Conservation (phyloP, 2,329 filamentous ascomycete genomes). For the Hypocreales sp. region DNA sequence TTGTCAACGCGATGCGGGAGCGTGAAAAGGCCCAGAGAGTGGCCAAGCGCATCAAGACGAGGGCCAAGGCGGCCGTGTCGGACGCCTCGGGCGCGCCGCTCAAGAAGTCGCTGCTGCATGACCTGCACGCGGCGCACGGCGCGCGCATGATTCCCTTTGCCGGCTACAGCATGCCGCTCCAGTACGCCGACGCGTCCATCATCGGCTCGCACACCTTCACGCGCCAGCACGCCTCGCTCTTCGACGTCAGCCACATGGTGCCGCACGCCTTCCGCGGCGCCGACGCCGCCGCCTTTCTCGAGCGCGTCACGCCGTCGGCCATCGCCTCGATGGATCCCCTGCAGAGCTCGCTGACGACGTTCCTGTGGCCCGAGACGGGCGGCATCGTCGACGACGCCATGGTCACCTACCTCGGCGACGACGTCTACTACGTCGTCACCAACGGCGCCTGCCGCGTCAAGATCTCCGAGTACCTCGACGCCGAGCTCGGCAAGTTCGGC, state of each 20-base stretch:
- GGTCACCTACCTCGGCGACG: slow-evolving; percentile 61
- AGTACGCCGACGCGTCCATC: slow-evolving; percentile 66
- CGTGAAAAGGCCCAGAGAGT: too few relatives aligned
- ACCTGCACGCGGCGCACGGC: slow-evolving; percentile 61
- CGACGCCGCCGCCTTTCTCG: slow-evolving; percentile 65
- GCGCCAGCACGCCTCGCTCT: slow-evolving; percentile 72
- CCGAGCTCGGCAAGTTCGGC: slow-evolving; percentile 47
- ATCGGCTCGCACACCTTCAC: slow-evolving; percentile 83
- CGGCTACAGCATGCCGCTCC: slow-evolving; percentile 82
- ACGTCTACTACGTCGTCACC: slow-evolving; percentile 82
- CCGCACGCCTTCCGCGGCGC: slow-evolving; percentile 77
- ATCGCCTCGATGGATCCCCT: slow-evolving; percentile 48
- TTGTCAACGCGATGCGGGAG: too few relatives aligned
- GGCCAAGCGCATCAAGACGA: too few relatives aligned
- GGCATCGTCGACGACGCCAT: slow-evolving; percentile 94
- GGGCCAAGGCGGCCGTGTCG: too few relatives aligned
- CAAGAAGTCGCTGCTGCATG: slow-evolving; percentile 59
- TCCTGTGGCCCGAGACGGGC: slow-evolving; percentile 65
- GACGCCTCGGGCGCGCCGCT: slow-evolving; percentile 22
- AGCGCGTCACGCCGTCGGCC: slow-evolving; percentile 67
- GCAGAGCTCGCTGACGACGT: slow-evolving; percentile 67
- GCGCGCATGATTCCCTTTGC: slow-evolving; percentile 97
- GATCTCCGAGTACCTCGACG: slow-evolving; percentile 61
- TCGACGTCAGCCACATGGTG: slow-evolving; percentile 95
- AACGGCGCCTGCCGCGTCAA: slow-evolving; percentile 89